Evolutionary conservation across 163 green algal genomes (phyloP).

Genomic region (Chlamydomonas reinhardtii): DNA sequence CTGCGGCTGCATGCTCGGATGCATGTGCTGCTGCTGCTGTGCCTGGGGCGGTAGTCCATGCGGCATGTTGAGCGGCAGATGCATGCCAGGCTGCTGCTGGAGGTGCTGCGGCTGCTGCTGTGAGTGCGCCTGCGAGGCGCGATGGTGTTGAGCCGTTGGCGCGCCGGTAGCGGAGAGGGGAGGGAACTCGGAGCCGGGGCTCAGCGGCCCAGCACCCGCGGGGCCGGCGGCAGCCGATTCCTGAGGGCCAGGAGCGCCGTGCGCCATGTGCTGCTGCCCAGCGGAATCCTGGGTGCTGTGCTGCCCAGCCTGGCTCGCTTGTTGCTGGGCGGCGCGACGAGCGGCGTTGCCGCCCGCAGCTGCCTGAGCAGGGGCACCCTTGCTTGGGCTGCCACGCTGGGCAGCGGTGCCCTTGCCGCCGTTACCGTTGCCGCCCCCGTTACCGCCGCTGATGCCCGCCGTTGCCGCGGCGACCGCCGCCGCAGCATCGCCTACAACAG

Average conservation of each 20-base stretch:
- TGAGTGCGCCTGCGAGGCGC: neutral
- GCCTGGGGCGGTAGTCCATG: neutral
- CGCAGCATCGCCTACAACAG: neutral
- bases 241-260: too few relatives aligned
- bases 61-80: neutral
- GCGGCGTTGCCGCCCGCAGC: neutral
- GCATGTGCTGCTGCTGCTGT: slow-evolving; percentile 19
- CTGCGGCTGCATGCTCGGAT: neutral
- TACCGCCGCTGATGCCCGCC: neutral
- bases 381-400: neutral
- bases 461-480: neutral
- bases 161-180: neutral
- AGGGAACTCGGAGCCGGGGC: neutral
- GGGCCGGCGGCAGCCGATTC: too few relatives aligned
- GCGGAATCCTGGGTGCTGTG: too few relatives aligned
- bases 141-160: too few relatives aligned
- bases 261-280: too few relatives aligned
- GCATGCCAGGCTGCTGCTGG: neutral
- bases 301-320: neutral
- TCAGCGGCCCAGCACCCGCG: neutral
- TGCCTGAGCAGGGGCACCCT: too few relatives aligned
- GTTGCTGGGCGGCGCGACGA: neutral
- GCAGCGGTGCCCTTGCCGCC: neutral
- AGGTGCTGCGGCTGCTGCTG: slow-evolving; percentile 2
- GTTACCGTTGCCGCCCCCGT: neutral